Evolutionary conservation across 1,284 basidiomycete genomes (phyloP).

Genomic region (Malassezia sp.): DNA sequence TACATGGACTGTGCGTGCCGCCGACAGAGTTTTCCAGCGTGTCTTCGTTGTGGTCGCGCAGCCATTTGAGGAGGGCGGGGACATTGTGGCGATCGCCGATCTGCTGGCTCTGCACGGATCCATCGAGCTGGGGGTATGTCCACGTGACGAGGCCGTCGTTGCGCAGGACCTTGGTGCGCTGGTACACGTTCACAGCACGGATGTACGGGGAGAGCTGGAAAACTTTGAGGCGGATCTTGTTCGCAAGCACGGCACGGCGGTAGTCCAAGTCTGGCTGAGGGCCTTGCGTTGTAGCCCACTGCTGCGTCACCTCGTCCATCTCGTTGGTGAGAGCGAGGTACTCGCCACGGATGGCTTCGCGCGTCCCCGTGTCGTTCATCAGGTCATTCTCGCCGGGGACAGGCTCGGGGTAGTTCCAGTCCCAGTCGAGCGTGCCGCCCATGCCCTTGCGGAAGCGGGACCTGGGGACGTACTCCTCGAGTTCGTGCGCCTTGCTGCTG

Average conservation of each 20-base stretch:
- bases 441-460: conserved; percentile 42
- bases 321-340: conserved; percentile 31
- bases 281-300: conserved; percentile 34
- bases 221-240: conserved; percentile 42
- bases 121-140: conserved; percentile 41
- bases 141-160: conserved; percentile 35
- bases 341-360: conserved; percentile 32
- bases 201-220: conserved; percentile 38
- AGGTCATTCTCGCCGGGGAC: conserved; percentile 39
- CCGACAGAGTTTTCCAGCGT: conserved; percentile 40
- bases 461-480: conserved; percentile 33
- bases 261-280: conserved; percentile 24
- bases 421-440: conserved; percentile 46
- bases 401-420: conserved; percentile 46
- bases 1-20: conserved; percentile 23
- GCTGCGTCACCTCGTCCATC: conserved; percentile 30
- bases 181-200: conserved; percentile 40
- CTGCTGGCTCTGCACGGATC: conserved; percentile 25
- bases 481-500: conserved; percentile 37
- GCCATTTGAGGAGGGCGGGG: conserved; percentile 38
- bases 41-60: conserved; percentile 40
- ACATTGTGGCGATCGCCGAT: conserved; percentile 39
- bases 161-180: conserved; percentile 35
- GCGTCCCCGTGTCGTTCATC: conserved; percentile 38
- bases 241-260: conserved; percentile 34